Conservation (phyloP, 176 grass and related monocot genomes). For the Thalia dealbata region DNA sequence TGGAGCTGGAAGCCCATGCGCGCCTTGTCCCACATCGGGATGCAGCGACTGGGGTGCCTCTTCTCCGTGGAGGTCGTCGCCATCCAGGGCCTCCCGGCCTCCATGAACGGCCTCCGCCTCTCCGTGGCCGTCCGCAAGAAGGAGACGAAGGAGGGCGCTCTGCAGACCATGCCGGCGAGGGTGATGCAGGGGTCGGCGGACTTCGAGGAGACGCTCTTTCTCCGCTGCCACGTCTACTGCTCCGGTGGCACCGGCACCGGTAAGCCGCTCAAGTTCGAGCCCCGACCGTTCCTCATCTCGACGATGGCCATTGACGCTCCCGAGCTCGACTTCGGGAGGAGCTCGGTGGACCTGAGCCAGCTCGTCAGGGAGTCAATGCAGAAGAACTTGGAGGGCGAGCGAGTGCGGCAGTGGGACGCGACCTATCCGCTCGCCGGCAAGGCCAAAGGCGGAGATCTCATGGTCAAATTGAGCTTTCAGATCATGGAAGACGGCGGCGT, state of each 20-base stretch:
- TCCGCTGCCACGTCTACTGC: conserved; percentile 82
- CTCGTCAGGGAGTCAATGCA: conserved; percentile 76
- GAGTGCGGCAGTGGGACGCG: conserved; percentile 61
- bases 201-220: conserved; percentile 89
- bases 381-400: conserved; percentile 48
- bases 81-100: conserved; percentile 52
- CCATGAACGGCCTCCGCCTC: conserved; percentile 92
- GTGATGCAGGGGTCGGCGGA: conserved; percentile 59
- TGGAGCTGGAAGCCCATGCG: conserved; percentile 75
- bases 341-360: conserved; percentile 49
- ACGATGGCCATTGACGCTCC: conserved; percentile 66
- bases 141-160: conserved; percentile 71
- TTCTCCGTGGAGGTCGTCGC: conserved; percentile 84
- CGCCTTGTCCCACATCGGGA: conserved; percentile 61
- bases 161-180: conserved; percentile 81
- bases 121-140: conserved; percentile 72
- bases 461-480: conserved; percentile 80
- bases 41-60: conserved; percentile 64
- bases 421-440: conserved; percentile 58
- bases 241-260: conserved; percentile 37
- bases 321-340: conserved; percentile 70
- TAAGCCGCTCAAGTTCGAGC: conserved; percentile 54
- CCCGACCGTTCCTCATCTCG: conserved; percentile 48
- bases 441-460: conserved; percentile 75
- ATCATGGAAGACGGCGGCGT: conserved; percentile 79